Conservation (phyloP, 495 filamentous ascomycete genomes). For the Corynascus novoguineensis region DNA sequence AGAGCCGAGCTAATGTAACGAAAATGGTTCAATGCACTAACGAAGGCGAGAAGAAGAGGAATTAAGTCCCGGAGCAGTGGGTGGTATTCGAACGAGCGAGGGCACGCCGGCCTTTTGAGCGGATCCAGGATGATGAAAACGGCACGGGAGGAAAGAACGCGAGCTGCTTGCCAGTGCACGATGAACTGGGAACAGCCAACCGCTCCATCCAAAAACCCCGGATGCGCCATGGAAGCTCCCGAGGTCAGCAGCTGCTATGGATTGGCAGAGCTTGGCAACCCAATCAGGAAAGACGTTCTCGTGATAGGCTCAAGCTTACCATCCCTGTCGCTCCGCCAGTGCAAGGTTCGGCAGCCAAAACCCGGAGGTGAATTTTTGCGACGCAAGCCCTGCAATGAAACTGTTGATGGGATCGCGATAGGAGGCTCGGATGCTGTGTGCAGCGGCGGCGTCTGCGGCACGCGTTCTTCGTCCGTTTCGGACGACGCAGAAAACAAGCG, state of each 20-base stretch:
- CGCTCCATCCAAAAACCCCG: slow-evolving; percentile 4
- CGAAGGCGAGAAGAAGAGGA: slow-evolving; percentile 20
- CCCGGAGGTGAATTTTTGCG: not conserved
- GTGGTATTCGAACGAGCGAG: slow-evolving; percentile 26
- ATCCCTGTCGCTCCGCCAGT: slow-evolving; percentile 5
- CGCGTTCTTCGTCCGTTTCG: slow-evolving; percentile 5
- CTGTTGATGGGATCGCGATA: not conserved
- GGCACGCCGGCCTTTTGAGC: slow-evolving; percentile 21
- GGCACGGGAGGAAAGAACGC: slow-evolving; percentile 15
- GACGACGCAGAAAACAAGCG: slow-evolving; percentile 4
- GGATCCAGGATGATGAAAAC: slow-evolving; percentile 11
- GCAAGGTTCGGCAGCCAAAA: slow-evolving; percentile 8
- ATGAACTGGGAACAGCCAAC: slow-evolving; percentile 13
- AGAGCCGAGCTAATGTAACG: not conserved
- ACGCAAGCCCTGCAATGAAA: not conserved
- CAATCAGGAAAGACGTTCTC: slow-evolving; percentile 3
- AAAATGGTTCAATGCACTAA: slow-evolving; percentile 12
- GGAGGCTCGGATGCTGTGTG: not conserved
- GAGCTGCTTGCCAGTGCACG: slow-evolving; percentile 14
- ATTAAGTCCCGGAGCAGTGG: not conserved
- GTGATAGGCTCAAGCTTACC: slow-evolving; percentile 14
- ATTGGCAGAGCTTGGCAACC: slow-evolving; percentile 9
- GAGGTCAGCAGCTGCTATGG: slow-evolving; percentile 11
- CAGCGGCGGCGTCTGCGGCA: slow-evolving; percentile 1
- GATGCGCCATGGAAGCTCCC: slow-evolving; percentile 21